A percentile compares a stretch with the other conserved stretches of the same genome.
These are phyloP conservation scores for Skeletonema tropicum DNA, from an alignment of 108 stramenopile species.

Conservation along the genomic window DNA sequence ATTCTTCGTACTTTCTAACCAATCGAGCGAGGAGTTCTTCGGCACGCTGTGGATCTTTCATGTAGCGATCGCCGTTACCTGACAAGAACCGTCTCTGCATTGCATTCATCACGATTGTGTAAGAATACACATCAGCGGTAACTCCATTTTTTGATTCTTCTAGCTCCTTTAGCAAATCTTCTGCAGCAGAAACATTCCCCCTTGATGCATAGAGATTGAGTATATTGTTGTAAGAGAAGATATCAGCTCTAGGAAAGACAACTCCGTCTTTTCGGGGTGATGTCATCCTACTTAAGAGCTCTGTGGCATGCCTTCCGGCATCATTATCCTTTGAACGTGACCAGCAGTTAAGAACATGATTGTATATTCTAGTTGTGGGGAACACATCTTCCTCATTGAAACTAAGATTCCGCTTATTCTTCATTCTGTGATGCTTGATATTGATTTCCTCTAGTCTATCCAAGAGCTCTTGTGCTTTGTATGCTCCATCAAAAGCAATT, in stretches of 20 bases:
- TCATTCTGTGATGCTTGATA: neutral
- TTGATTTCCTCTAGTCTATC: conserved; percentile 19
- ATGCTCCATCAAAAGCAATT: conserved; percentile 19
- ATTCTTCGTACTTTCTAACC: conserved; percentile 27
- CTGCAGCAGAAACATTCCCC: conserved; percentile 38
- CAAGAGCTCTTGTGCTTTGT: conserved; percentile 29
- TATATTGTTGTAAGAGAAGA: conserved; percentile 54
- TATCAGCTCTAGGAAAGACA: conserved; percentile 36
- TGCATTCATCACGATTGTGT: conserved; percentile 45
- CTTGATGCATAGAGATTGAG: conserved; percentile 53
- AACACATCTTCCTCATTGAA: conserved; percentile 17
- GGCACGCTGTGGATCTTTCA: conserved; percentile 34
- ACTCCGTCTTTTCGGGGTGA: neutral
- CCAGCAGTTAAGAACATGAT: conserved; percentile 44
- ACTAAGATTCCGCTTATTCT: conserved; percentile 9
- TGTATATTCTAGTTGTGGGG: conserved; percentile 30
- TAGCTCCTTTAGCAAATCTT: conserved; percentile 31
- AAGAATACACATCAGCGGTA: conserved; percentile 35
- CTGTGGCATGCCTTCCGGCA: conserved; percentile 24
- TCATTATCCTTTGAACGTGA: conserved; percentile 24
- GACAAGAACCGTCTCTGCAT: conserved; percentile 41
- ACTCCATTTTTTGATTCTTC: conserved; percentile 15
- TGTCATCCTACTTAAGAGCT: conserved; percentile 28
- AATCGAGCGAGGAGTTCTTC: conserved; percentile 33
- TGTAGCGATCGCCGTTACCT: conserved; percentile 13